Percentiles rank a stretch among this genome's conserved stretches.
Conservation (phyloP, 148 eudicot genomes). For the Cornus controversa region DNA sequence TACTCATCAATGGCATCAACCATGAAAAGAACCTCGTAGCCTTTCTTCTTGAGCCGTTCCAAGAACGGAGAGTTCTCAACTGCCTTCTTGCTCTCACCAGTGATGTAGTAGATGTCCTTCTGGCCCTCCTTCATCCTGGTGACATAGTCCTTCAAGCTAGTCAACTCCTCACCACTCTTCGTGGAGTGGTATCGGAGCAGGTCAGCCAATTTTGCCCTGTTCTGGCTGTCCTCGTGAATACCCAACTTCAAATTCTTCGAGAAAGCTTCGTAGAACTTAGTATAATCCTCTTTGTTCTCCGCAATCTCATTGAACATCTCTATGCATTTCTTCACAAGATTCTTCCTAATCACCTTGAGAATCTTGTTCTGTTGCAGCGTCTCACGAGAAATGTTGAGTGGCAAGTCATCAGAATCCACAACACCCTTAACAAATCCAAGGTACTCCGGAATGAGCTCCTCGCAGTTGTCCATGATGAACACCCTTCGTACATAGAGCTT, state of each 20-base stretch:
- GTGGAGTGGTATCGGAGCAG: conserved; percentile 77
- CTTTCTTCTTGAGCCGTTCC: conserved; percentile 81
- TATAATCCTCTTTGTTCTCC: conserved; percentile 88
- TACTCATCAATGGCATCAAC: conserved; percentile 96
- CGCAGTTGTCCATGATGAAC: conserved; percentile 92
- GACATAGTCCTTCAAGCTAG: conserved; percentile 84
- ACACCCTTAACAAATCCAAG: conserved; percentile 91
- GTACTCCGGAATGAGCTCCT: conserved; percentile 89
- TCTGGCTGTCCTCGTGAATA: conserved; percentile 86
- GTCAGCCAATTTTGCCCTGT: conserved; percentile 75
- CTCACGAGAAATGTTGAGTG: conserved; percentile 90
- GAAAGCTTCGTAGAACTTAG: conserved; percentile 85
- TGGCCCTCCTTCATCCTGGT: conserved; percentile 94
- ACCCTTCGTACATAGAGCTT: conserved; percentile 94
- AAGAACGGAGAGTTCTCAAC: conserved; percentile 92
- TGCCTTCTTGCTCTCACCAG: conserved; percentile 90
- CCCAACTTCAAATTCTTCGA: conserved; percentile 87
- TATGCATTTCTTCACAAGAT: conserved; percentile 86
- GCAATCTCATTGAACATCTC: conserved; percentile 94
- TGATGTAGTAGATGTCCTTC: conserved; percentile 82
- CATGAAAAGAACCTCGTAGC: conserved; percentile 85
- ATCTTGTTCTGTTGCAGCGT: conserved; percentile 92
- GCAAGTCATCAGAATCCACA: conserved; percentile 87
- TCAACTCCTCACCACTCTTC: conserved; percentile 82
- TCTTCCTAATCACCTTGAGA: conserved; percentile 91